Percentiles rank a stretch among this genome's conserved stretches.
Evolutionary conservation across 2,329 filamentous ascomycete species (phyloP).

Genomic region (Colletotrichum shisoi): DNA sequence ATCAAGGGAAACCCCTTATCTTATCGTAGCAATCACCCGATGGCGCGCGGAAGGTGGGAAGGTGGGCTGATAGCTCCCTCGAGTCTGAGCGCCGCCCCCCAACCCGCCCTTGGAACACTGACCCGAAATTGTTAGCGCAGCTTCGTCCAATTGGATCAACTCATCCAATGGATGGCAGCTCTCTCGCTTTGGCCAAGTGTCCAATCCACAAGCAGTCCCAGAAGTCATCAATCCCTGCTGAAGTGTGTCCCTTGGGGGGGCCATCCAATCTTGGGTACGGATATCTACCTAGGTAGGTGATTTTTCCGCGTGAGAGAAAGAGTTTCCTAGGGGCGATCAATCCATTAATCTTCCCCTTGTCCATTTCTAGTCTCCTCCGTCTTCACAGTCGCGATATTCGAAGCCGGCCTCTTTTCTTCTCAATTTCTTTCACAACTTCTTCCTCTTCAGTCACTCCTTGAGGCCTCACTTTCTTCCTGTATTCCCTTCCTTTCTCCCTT

Average conservation of each 20-base stretch:
- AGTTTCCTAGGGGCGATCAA: slow-evolving; percentile 13
- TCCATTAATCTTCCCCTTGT: slow-evolving; percentile 8
- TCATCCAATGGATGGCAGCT: background rate
- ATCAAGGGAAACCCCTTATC: slow-evolving; percentile 21
- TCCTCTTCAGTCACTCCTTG: slow-evolving; percentile 35
- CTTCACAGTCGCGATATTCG: slow-evolving; percentile 12
- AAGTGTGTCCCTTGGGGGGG: slow-evolving; percentile 8
- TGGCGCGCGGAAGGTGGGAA: slow-evolving; percentile 13
- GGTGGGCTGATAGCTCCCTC: slow-evolving; percentile 25
- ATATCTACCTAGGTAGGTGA: background rate
- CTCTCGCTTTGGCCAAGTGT: slow-evolving; percentile 35
- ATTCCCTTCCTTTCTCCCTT: slow-evolving; percentile 37
- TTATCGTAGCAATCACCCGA: slow-evolving; percentile 15
- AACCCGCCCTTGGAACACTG: slow-evolving; percentile 4
- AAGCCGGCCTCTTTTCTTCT: background rate
- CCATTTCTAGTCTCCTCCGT: background rate
- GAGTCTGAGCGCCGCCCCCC: background rate
- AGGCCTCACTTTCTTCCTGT: slow-evolving; percentile 14
- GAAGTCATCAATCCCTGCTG: slow-evolving; percentile 12
- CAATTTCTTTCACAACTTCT: slow-evolving; percentile 13
- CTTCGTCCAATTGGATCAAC: slow-evolving; percentile 15
- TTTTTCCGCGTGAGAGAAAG: slow-evolving; percentile 23
- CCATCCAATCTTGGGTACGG: slow-evolving; percentile 17
- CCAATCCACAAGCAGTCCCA: slow-evolving; percentile 7
- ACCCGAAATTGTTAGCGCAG: slow-evolving; percentile 19